phyloP scores from a whole-genome alignment of 1,284 basidiomycete genomes.

The Ganoderma meredithae region DNA sequence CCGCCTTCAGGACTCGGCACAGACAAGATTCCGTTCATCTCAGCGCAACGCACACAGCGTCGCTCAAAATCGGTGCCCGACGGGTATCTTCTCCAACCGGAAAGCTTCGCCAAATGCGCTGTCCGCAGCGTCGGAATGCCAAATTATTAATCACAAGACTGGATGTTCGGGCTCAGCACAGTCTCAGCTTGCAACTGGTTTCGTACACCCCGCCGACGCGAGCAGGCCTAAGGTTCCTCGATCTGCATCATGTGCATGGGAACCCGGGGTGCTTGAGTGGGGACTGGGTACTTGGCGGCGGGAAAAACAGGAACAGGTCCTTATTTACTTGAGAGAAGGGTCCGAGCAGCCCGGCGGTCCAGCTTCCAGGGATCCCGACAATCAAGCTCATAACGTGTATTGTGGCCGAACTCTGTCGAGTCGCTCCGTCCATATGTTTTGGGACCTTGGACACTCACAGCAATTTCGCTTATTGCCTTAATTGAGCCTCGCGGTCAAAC shows the following conservation, averaged over 20 bases:
- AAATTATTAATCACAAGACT: not conserved
- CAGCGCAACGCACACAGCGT: not conserved
- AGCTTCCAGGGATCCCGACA: not conserved
- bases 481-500: conserved; percentile 5
- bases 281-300: not conserved
- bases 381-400: conserved; percentile 3
- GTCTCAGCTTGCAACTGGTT: not conserved
- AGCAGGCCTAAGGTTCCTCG: not conserved
- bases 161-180: not conserved
- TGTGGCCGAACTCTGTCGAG: not conserved
- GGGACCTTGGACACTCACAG: not conserved
- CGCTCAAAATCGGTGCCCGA: not conserved
- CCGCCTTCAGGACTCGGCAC: not conserved
- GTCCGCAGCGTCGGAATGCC: not conserved
- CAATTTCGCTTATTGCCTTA: conserved; percentile 8
- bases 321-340: not conserved
- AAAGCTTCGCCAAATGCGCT: not conserved
- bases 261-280: not conserved
- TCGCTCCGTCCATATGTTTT: conserved; percentile 2
- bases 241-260: conserved; percentile 4
- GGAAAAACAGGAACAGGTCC: not conserved
- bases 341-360: not conserved
- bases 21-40: not conserved
- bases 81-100: not conserved
- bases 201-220: not conserved